Evolutionary conservation across 306 rosid species (phyloP).

Genomic region (Citrullus amarus): DNA sequence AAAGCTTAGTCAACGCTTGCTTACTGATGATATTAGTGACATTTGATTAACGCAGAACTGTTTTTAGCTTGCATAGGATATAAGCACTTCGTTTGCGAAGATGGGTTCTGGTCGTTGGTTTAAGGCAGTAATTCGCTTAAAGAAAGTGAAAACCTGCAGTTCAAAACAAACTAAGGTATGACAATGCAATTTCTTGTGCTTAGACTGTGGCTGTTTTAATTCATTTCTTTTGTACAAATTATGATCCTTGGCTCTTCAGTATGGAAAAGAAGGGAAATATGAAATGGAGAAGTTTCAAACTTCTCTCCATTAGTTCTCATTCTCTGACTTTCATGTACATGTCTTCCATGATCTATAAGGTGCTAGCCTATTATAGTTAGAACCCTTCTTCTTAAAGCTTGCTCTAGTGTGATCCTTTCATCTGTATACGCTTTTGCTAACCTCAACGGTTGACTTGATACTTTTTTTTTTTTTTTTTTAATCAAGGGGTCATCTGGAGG

Average conservation of each 20-base stretch:
- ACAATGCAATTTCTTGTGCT: background rate
- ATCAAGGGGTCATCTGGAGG: background rate
- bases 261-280: background rate
- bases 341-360: background rate
- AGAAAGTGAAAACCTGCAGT: conserved; percentile 44
- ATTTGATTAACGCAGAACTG: background rate
- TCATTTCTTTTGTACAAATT: background rate
- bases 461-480: background rate
- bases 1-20: conserved; percentile 8
- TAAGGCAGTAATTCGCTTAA: conserved; percentile 48
- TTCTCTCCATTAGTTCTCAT: background rate
- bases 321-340: background rate
- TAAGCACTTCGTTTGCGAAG: conserved; percentile 14
- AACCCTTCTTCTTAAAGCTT: background rate
- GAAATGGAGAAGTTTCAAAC: background rate
- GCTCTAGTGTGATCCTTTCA: background rate
- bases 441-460: background rate
- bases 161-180: conserved; percentile 69
- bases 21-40: conserved; percentile 18
- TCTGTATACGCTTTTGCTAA: background rate
- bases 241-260: background rate
- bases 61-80: conserved; percentile 34
- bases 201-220: background rate
- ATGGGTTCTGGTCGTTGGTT: conserved; percentile 98
- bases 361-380: background rate